A percentile compares a stretch with the other conserved stretches of the same genome.
These are phyloP conservation scores for Coniella vitis DNA, from an alignment of 2,329 filamentous ascomycete genomes.

Conservation along the genomic window DNA sequence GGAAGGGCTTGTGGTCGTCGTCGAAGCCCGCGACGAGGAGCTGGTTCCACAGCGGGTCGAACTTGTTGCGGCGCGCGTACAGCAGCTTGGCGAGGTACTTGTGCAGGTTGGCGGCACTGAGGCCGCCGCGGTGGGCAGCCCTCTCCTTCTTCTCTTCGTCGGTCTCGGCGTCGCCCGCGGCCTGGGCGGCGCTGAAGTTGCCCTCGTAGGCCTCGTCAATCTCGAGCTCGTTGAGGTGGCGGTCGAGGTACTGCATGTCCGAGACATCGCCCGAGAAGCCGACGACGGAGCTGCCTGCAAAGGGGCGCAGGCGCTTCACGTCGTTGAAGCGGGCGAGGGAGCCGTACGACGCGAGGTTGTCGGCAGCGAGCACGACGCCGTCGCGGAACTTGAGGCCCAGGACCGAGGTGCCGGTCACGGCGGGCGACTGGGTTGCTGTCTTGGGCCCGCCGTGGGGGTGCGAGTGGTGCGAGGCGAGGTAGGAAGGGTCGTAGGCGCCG, in stretches of 20 bases:
- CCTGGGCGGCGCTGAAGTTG: constrained; percentile 22
- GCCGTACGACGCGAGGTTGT: constrained; percentile 97
- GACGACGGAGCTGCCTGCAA: constrained; percentile 76
- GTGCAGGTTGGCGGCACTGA: constrained; percentile 91
- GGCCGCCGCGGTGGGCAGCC: constrained; percentile 55
- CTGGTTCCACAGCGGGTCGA: constrained; percentile 97
- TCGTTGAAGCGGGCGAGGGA: constrained; percentile 94
- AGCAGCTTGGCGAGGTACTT: constrained; percentile 94
- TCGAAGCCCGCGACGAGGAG: constrained; percentile 86
- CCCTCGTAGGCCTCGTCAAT: constrained; percentile 79
- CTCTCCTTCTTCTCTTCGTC: constrained; percentile 50
- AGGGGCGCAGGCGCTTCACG: constrained; percentile 88
- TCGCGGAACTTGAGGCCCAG: constrained; percentile 93
- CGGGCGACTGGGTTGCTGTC: constrained; percentile 83
- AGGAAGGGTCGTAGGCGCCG: constrained; percentile 83
- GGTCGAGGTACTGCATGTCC: constrained; percentile 98
- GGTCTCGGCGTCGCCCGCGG: constrained; percentile 31
- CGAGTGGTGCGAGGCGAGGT: constrained; percentile 50
- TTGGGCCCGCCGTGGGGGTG: constrained; percentile 52
- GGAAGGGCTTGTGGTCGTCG: constrained; percentile 72
- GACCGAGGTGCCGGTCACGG: constrained; percentile 95
- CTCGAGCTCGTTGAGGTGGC: constrained; percentile 78
- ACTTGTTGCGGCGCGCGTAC: constrained; percentile 89
- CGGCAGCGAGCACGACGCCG: constrained; percentile 91
- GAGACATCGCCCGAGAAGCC: constrained; percentile 96